Evolutionary conservation across 768 basidiomycete species (phyloP), one percentile per base, ranked within the genome.

Genomic region (Psilocybe sp.): DNA sequence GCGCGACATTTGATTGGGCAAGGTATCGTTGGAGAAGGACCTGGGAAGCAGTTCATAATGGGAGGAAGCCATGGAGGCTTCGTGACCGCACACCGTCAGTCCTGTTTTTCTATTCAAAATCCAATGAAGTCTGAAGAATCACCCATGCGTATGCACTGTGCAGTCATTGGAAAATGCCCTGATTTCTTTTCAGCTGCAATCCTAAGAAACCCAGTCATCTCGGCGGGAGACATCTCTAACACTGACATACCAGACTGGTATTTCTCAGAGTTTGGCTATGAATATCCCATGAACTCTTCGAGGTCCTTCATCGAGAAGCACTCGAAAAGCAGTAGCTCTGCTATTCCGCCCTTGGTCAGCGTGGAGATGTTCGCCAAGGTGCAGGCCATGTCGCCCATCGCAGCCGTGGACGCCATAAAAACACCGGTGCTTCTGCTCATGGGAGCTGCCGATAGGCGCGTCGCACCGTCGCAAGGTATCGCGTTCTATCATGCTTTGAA

Each of bases 41-140:
- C 65, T 13, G 81, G 79, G 6, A 78, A 76, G 52, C 76, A 81
- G 44, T 71, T 85, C 28, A 60, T 87, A 1, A 68, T 68, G 44
- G 87, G 87, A 4, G 87, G 87, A 36, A 84, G 81, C 40, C 88
- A 90, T 51, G 86, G 86, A 0, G 87, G 87, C 1, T 88, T 84
- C 60, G 68, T 87, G 12, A 54, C 75, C 1, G 77, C 73, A 0
- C 84, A 85, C 57, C 65, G 82, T 85, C 57, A 54, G 82, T 69
- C 16, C 18, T 47, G 7, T 16, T 15, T 52, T 28, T 6, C 13
- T 14, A 14, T 34, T 42, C 20, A 36, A n/a, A 11, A 20, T 15
- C 15, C 8, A 11, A 28, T 28, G 23, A 7, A 36, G 8, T 40
- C 16, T 20, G n/a, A 48, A 37, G 28, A 13, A 1, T 18, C 14